phyloP scores from a whole-genome alignment of 2,329 filamentous ascomycete genomes.

The Apiospora marii region DNA sequence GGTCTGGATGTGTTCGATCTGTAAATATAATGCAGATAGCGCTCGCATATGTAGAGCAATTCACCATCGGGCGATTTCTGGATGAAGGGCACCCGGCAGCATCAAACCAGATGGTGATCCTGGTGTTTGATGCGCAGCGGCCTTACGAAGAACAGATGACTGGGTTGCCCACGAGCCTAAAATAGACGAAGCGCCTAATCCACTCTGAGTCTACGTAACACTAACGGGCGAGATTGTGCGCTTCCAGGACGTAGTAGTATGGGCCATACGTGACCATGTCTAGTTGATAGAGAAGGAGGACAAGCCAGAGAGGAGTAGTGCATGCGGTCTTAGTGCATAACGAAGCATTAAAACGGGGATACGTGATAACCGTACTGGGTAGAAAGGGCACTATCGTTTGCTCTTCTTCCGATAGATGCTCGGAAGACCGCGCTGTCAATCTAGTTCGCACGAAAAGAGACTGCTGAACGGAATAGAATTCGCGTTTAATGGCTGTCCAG shows the following conservation, averaged over 20 bases:
- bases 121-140: conserved; percentile 42
- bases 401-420: conserved; percentile 44
- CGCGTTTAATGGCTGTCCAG: conserved; percentile 51
- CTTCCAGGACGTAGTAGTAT: conserved; percentile 47
- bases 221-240: conserved; percentile 42
- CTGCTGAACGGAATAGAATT: conserved; percentile 65
- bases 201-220: conserved; percentile 47
- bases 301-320: conserved; percentile 36
- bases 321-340: conserved; percentile 45
- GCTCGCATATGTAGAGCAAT: no score
- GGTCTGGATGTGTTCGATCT: neutral
- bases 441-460: conserved; percentile 50
- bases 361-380: neutral
- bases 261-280: conserved; percentile 47
- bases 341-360: neutral
- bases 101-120: conserved; percentile 36
- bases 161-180: conserved; percentile 26
- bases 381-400: conserved; percentile 43
- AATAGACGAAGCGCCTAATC: conserved; percentile 30
- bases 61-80: no score
- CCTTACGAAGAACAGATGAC: conserved; percentile 23
- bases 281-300: conserved; percentile 42
- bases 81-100: conserved; percentile 27
- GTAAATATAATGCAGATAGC: conserved; percentile 25
- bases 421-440: conserved; percentile 45